phyloP scores from a whole-genome alignment of 495 filamentous ascomycete species.

The Penicillium parvum region DNA sequence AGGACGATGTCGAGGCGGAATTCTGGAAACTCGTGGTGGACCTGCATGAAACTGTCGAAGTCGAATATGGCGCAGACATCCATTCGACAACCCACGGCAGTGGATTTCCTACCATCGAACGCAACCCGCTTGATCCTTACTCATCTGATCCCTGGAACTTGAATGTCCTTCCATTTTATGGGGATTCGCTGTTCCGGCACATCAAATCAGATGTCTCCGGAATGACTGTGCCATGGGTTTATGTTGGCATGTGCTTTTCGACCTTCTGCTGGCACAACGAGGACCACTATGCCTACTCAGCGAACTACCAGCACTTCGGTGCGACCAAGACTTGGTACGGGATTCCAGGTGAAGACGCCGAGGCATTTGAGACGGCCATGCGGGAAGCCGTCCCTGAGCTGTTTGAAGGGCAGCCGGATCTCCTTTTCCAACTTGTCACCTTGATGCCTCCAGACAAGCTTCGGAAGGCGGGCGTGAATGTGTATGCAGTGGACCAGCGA shows the following conservation, averaged over 20 bases:
- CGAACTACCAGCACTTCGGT: slow-evolving; percentile 98
- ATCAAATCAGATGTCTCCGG: slow-evolving; percentile 99
- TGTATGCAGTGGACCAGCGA: slow-evolving; percentile 89
- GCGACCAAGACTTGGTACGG: slow-evolving; percentile 99
- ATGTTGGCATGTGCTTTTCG: slow-evolving; percentile 99
- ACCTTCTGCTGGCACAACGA: slow-evolving; percentile 99
- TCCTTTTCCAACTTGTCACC: slow-evolving; percentile 95
- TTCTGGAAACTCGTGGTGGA: slow-evolving; percentile 95
- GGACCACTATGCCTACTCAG: slow-evolving; percentile 96
- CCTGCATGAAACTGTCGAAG: slow-evolving; percentile 90
- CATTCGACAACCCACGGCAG: slow-evolving; percentile 98
- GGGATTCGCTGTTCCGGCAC: slow-evolving; percentile 89
- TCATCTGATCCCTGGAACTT: slow-evolving; percentile 93
- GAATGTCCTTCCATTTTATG: slow-evolving; percentile 85
- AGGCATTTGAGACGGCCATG: slow-evolving; percentile 95
- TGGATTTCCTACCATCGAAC: slow-evolving; percentile 93
- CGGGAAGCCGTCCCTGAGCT: slow-evolving; percentile 90
- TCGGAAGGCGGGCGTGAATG: slow-evolving; percentile 88
- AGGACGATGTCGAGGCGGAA: slow-evolving; percentile 94
- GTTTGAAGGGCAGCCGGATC: slow-evolving; percentile 94
- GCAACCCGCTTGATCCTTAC: slow-evolving; percentile 80
- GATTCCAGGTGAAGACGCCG: slow-evolving; percentile 87
- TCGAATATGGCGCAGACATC: slow-evolving; percentile 98
- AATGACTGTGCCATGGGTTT: slow-evolving; percentile 99
- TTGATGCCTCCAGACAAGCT: slow-evolving; percentile 90